Evolutionary conservation across 192 early-diverging fungal species (phyloP), one percentile per base, ranked within the genome.

Genomic region (Coemansia sp.): DNA sequence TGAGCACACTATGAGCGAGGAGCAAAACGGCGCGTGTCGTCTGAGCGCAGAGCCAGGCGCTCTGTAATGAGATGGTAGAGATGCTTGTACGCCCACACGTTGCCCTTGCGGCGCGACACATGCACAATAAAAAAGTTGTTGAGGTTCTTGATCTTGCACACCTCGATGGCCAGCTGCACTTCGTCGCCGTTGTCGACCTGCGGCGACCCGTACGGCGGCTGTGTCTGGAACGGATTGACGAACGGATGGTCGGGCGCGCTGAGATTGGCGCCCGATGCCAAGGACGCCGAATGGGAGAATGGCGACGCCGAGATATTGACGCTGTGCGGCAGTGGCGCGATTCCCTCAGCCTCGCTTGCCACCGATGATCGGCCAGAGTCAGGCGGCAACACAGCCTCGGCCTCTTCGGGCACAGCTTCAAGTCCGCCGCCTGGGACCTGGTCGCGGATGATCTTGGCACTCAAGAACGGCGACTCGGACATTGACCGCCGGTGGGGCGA

Each of bases 131-230:
- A 89, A 26, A 92, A 68, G 35, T 86, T 86, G 66, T 84, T 86
- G 41, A 98, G 68, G 64, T 96, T 95, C 82, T 93, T 93, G 74
- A 98, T 90, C 66, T 85, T 86, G 74, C 94, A 93, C 35, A 98
- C 68, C 83, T 95, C 93, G 22, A 98, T 87, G 14, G 87, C 85
- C 74, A 96, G 88, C 35, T 89, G 87, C 20, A 98, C 86, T 78
- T 96, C 94, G 23, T 90, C 93, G 20, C 89, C 88, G 49, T 65
- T 67, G 57, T 82, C 79, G 26, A 75, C 73, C 43, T 82, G 70
- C 18, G 69, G 37, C 2, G 73, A 41, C 29, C 79, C 79, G 27
- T 82, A 82, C 19, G 77, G 77, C 55, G 78, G 72, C 14, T 47
- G 43, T 5, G 23, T 48, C 59, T 66, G 69, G 75, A 78, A 78